Evolutionary conservation across 2,329 filamentous ascomycete species (phyloP).

Genomic region (Sclerotinia subarctica): DNA sequence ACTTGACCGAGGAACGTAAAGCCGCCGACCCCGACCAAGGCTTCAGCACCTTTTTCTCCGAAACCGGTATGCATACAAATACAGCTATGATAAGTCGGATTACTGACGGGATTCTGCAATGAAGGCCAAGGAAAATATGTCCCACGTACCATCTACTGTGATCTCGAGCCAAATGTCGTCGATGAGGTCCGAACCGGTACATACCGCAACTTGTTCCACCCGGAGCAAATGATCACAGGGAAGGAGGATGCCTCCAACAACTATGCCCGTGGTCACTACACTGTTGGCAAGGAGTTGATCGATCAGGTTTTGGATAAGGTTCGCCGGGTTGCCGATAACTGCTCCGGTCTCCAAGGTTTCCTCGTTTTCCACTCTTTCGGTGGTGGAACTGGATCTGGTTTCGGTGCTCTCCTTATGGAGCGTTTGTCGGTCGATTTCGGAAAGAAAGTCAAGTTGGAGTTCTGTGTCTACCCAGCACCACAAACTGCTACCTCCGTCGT

Average conservation of each 20-base stretch:
- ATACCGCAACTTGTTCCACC: slow-evolving; percentile 63
- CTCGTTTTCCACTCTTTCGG: slow-evolving; percentile 68
- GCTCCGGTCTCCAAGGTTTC: slow-evolving; percentile 63
- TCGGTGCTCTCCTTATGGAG: slow-evolving; percentile 62
- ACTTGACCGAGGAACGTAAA: slow-evolving; percentile 97
- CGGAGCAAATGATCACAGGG: slow-evolving; percentile 62
- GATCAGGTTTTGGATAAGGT: slow-evolving; percentile 62
- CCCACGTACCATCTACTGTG: slow-evolving; percentile 64
- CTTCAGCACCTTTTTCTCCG: slow-evolving; percentile 99
- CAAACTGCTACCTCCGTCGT: slow-evolving; percentile 63
- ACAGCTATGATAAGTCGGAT: slow-evolving; percentile 30
- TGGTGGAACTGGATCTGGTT: slow-evolving; percentile 65
- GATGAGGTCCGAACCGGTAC: slow-evolving; percentile 63
- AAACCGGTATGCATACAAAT: slow-evolving; percentile 72
- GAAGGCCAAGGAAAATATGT: slow-evolving; percentile 92
- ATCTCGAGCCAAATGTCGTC: slow-evolving; percentile 64
- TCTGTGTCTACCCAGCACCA: slow-evolving; percentile 63
- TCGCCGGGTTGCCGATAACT: slow-evolving; percentile 64
- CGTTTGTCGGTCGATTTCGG: slow-evolving; percentile 62
- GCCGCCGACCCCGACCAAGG: slow-evolving; percentile 87
- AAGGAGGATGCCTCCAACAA: slow-evolving; percentile 70
- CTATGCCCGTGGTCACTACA: slow-evolving; percentile 68
- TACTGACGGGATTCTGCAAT: slow-evolving; percentile 30
- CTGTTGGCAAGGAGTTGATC: slow-evolving; percentile 64
- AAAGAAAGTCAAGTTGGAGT: slow-evolving; percentile 68